These are phyloP conservation scores for Passiflora organensis DNA, from an alignment of 345 rosid genomes.

Conservation along the genomic window DNA sequence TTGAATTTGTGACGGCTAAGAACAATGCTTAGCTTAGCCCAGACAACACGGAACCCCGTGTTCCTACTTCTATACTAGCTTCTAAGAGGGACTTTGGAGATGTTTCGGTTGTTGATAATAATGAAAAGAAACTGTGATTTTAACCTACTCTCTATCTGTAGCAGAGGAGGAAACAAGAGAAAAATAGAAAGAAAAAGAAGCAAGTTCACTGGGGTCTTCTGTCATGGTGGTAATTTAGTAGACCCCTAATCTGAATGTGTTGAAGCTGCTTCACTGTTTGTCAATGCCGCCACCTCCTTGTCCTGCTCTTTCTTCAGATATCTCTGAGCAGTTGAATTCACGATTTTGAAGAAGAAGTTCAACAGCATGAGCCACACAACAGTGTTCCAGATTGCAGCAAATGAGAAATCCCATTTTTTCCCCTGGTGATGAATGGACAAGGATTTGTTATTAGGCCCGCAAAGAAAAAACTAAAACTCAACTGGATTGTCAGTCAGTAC, in stretches of 20 bases:
- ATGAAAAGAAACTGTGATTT: neutral
- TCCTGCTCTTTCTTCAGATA: conserved; percentile 76
- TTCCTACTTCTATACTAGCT: conserved; percentile 30
- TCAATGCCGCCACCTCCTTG: conserved; percentile 41
- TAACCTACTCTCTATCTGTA: conserved; percentile 10
- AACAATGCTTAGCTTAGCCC: conserved; percentile 15
- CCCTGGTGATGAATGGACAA: conserved; percentile 34
- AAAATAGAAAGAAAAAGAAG: neutral
- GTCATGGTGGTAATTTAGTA: conserved; percentile 6
- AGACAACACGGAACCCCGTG: conserved; percentile 7
- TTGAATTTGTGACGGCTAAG: neutral
- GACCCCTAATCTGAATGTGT: conserved; percentile 35
- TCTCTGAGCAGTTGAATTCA: conserved; percentile 72
- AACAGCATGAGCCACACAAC: conserved; percentile 96
- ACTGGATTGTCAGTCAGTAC: neutral
- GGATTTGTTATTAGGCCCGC: neutral
- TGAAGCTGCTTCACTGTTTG: conserved; percentile 17
- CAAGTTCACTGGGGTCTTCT: neutral
- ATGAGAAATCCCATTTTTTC: conserved; percentile 77
- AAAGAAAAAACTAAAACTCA: neutral
- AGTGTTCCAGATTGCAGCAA: conserved; percentile 76
- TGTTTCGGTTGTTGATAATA: neutral
- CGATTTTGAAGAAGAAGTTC: conserved; percentile 73
- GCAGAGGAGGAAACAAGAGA: neutral
- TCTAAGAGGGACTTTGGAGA: conserved; percentile 15